Base-by-base conservation (phyloP, 495 filamentous ascomycete species). In the Podospora pseudoanserina region DNA sequence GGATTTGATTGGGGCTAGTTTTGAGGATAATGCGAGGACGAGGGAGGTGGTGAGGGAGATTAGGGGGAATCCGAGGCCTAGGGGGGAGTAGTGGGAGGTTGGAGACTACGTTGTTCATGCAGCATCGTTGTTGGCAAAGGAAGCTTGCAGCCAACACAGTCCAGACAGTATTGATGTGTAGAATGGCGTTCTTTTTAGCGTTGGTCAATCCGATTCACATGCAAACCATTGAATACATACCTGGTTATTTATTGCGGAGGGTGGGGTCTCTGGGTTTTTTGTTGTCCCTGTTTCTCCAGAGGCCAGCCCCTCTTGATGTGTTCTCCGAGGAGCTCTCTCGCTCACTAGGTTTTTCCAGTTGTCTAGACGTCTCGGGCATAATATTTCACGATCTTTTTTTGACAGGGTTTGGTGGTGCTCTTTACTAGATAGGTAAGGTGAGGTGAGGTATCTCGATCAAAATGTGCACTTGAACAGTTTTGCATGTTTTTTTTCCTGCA, bases 1-100 rank as follows among this genome's bases (percentile, higher is more conserved):
- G 20, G 95, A 98, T 71, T 72, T 99, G 78, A 90, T 99, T 60
- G 83, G 89, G 70, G 89, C 92, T 18, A 85, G 96, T 75, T 99
- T 99, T 81, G 93, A 94, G 66, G 94, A 97, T 76, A 93, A 91
- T 73, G 84, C 90, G 28, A 81, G 91, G 73, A 87, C 93, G 59
- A 86, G 90, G 74, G 88, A 86, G 72, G 89, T 91, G 26, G 89
- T 97, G 65, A 84, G 82, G 67, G 92, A 97, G 78, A 96, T 99
- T 70, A 86, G 85, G 75, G 78, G 77, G 49, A 80, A 81, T 55
- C 79, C 80, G 20, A 69, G 68, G 19, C 82, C 83, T 11, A 34
- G 63, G 63, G 64, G 66, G 39, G 39, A 49, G 39, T 49, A 49
- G 39, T 49, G 30, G 30, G 4, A 32, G 30, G 30, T 32, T 32